phyloP scores from a whole-genome alignment of 108 stramenopile genomes.

The Skeletonema costatum region DNA sequence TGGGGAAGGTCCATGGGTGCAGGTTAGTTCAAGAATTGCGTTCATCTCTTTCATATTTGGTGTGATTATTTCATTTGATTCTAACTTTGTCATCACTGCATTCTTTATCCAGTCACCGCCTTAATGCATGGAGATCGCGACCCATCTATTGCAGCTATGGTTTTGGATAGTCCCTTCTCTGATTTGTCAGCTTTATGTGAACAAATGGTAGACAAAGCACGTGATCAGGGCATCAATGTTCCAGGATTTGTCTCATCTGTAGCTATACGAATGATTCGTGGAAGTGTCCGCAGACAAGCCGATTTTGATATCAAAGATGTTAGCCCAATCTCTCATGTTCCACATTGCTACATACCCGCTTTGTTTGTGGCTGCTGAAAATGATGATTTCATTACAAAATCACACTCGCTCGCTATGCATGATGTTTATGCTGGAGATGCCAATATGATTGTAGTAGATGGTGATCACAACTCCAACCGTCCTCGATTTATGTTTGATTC shows the following conservation, averaged over 20 bases:
- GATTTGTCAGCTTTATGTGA: constrained; percentile 91
- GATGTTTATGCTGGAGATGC: constrained; percentile 96
- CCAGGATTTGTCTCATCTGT: constrained; percentile 77
- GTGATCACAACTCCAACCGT: constrained; percentile 96
- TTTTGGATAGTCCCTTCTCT: constrained; percentile 96
- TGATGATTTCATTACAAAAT: constrained; percentile 94
- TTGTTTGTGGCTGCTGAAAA: constrained; percentile 93
- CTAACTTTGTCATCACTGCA: background rate
- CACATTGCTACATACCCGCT: constrained; percentile 94
- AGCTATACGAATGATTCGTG: constrained; percentile 85
- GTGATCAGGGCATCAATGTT: constrained; percentile 87
- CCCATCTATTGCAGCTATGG: constrained; percentile 96
- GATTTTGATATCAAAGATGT: constrained; percentile 92
- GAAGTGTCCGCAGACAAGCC: constrained; percentile 87
- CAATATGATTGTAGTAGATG: constrained; percentile 95
- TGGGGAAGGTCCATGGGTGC: constrained; percentile 99
- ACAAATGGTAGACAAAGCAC: constrained; percentile 96
- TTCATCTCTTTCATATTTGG: background rate
- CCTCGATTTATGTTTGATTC: constrained; percentile 97
- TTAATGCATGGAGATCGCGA: constrained; percentile 98
- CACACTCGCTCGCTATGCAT: constrained; percentile 84
- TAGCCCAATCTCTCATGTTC: constrained; percentile 86
- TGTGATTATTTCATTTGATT: background rate
- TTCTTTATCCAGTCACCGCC: constrained; percentile 74
- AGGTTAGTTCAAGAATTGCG: constrained; percentile 7